Evolutionary conservation across 1,284 basidiomycete genomes (phyloP), one percentile per base, ranked within the genome.

Genomic region (Leccinum pallidistipes): DNA sequence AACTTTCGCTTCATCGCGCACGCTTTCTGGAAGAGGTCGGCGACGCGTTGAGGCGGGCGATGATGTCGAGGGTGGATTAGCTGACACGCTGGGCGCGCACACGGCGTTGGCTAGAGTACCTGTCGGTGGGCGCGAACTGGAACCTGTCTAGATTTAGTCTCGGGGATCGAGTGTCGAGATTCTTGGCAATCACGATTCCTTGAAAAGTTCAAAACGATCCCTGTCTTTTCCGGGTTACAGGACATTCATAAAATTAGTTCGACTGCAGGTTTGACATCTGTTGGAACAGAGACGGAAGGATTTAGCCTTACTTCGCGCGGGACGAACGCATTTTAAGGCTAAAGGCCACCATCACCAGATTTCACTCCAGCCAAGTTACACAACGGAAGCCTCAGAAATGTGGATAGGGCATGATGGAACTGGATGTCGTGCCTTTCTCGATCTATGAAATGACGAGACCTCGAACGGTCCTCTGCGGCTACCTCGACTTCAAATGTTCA

Each of bases 1-100:
- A 98, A 81, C 69, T 90, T 90, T 18, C 97, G 85, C 27, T 27
- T 27, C 27, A 5, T 69, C 9, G 65, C 43, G 27, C 81, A 79
- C 1, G 80, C 74, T 24, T 60, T 40, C 0, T 73, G 68, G 61
- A 74, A 81, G 16, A 65, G 61, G 58, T 77, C 74, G 5, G 78
- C 74, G 11, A 71, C 67, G 2, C 62, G 65, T 65, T 70, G 16
- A 80, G 71, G 31, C 67, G 62, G 11, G 69, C 61, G 18, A 83
- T 77, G 14, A 58, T 67, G 43, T 69, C 62, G 29, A 80, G 65
- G 5, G 75, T 75, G 11, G 65, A 58, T 18, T 58, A 56, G 1
- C 76, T 63, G 50, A 77, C 64, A 29, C 38, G 38, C 6, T 40
- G 16, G 14, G 43, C 16, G 16, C 58, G 56, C 6, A 79, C 64